phyloP scores from a whole-genome alignment of 2,329 filamentous ascomycete genomes.

The Apiospora saccharicola region DNA sequence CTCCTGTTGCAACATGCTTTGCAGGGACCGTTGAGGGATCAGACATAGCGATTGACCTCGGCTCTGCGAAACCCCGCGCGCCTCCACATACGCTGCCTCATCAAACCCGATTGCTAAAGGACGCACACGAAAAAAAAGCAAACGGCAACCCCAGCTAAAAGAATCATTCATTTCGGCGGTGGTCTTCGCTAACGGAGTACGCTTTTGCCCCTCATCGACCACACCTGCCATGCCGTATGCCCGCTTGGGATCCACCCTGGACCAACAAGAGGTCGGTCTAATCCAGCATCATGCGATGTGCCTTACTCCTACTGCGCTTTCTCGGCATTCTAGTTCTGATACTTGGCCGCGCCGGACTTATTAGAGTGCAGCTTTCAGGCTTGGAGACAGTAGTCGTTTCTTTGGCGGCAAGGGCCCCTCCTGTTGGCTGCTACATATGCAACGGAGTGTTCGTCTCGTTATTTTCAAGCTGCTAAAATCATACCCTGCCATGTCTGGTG shows the following conservation, averaged over 20 bases:
- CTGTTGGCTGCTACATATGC: conserved; percentile 8
- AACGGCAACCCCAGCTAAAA: background rate
- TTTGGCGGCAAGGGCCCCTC: conserved; percentile 10
- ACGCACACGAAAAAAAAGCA: background rate
- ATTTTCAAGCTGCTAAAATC: conserved; percentile 5
- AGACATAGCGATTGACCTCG: conserved; percentile 4
- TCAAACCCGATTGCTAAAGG: background rate
- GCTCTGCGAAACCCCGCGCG: conserved; percentile 11
- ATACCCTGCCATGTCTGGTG: background rate
- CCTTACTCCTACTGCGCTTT: background rate
- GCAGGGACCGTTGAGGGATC: background rate
- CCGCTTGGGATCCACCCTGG: conserved; percentile 3
- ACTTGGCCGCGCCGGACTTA: conserved; percentile 12
- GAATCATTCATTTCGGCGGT: conserved; percentile 11
- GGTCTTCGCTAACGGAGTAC: conserved; percentile 13
- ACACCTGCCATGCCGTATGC: conserved; percentile 10
- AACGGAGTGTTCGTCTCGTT: conserved; percentile 5
- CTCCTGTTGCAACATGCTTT: background rate
- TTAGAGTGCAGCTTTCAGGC: conserved; percentile 14
- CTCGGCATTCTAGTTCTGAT: conserved; percentile 14
- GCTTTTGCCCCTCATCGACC: conserved; percentile 8
- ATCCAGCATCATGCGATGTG: conserved; percentile 18
- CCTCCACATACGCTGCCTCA: conserved; percentile 8
- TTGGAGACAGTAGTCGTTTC: conserved; percentile 20
- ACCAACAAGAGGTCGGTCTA: conserved; percentile 8